Base-by-base conservation (phyloP, 1,284 basidiomycete species). In the Malassezia slooffiae region DNA sequence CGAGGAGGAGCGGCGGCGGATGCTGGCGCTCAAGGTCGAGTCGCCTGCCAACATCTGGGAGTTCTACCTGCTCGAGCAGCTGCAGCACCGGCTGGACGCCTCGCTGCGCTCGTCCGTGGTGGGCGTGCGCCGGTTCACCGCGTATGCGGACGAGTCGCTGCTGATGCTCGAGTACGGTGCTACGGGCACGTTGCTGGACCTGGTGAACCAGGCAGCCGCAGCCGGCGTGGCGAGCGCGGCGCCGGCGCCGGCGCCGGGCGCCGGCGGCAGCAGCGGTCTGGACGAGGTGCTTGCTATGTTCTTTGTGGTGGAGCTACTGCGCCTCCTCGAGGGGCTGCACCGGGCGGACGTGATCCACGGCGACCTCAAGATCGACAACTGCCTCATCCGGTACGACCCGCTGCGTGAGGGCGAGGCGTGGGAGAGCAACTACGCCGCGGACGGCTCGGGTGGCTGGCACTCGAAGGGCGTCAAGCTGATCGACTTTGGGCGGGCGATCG, bases 291-390 rank as follows among this genome's bases (percentile, higher is more conserved):
- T 97, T 34, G 88, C 88, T 39, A 79, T 93, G 67, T 99, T 97
- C 77, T 97, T 97, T 76, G 76, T 82, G 22, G 78, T 90, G 59
- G 91, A 97, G 70, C 78, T 97, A 15, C 72, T 96, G 38, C 81
- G 82, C 16, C 73, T 85, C 10, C 72, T 96, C 36, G 86, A 93
- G 63, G 80, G 76, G 17, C 76, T 96, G 69, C 93, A 97, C 70
- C 51, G 70, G 8, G 74, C 76, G 0, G 83, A 84, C 13, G 83
- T 96, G 72, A 83, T 99, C 56, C 93, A 99, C 62, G 91, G 93
- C 31, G 93, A 99, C 72, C 76, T 99, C 58, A 99, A 99, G 76
- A 95, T 96, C 67, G 93, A 99, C 74, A 99, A 99, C 72, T 95
- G 90, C 68, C 77, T 99, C 11, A 74, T 97, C 7, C 80, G 93